Evolutionary conservation across 345 rosid species (phyloP).

Genomic region (Eucalyptus camaldulensis): DNA sequence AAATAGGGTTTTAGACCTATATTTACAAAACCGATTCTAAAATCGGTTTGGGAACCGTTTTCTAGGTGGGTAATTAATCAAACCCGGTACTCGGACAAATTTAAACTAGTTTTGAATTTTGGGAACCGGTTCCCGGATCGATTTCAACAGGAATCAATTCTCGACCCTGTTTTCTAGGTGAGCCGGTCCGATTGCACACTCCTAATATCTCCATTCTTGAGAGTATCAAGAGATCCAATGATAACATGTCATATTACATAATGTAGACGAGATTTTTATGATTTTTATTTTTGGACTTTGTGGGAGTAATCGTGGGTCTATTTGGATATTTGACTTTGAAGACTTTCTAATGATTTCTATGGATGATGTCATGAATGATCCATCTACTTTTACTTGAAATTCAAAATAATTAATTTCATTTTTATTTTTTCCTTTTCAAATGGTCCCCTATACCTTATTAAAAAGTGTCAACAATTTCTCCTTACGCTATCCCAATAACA

Average conservation of each 20-base stretch:
- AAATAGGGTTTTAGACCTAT: too few relatives aligned
- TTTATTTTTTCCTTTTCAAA: not conserved
- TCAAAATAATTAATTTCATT: not conserved
- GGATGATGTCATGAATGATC: not conserved
- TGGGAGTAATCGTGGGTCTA: not conserved
- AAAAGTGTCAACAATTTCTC: not conserved
- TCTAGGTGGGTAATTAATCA: too few relatives aligned
- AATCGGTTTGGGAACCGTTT: too few relatives aligned
- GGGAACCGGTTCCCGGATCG: too few relatives aligned
- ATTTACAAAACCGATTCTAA: too few relatives aligned
- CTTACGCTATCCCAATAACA: not conserved
- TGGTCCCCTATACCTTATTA: not conserved
- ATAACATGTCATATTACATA: rapidly evolving
- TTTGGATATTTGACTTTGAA: not conserved
- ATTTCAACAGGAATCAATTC: too few relatives aligned
- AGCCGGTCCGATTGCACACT: too few relatives aligned
- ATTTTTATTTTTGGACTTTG: not conserved
- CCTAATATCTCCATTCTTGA: not conserved
- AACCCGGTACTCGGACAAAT: too few relatives aligned
- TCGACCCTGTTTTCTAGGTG: too few relatives aligned
- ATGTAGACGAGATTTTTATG: not conserved
- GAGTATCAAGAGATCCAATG: not conserved
- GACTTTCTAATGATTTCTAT: not conserved
- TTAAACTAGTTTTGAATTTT: too few relatives aligned
- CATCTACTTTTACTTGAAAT: not conserved